Percentiles rank a stretch among this genome's conserved stretches.
These are phyloP conservation scores for Madurella mycetomatis DNA, from an alignment of 2,329 filamentous ascomycete genomes.

Conservation along the genomic window DNA sequence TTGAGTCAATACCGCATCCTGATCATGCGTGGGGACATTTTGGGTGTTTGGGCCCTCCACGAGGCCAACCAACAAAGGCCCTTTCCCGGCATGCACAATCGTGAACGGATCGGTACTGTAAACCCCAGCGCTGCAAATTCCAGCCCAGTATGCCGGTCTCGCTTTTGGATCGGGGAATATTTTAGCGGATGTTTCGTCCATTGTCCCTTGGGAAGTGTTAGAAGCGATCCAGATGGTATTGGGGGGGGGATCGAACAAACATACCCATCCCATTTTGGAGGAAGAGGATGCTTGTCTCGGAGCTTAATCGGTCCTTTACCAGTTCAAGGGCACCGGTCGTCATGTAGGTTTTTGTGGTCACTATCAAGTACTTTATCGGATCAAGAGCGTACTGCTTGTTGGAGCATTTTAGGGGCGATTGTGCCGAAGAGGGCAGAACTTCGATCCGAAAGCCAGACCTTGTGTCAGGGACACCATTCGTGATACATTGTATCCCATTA, in stretches of 20 bases:
- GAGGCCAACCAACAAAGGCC: slow-evolving; percentile 14
- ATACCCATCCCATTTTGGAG: slow-evolving; percentile 67
- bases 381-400: no score
- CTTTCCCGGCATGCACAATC: slow-evolving; percentile 29
- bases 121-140: slow-evolving; percentile 22
- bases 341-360: slow-evolving; percentile 58
- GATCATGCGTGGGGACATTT: not conserved
- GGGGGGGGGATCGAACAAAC: not conserved
- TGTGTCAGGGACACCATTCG: no score
- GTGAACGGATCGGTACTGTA: slow-evolving; percentile 26
- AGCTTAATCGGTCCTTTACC: slow-evolving; percentile 23
- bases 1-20: not conserved
- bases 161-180: slow-evolving; percentile 3
- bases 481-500: no score
- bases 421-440: not conserved
- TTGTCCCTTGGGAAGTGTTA: not conserved
- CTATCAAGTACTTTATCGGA: slow-evolving; percentile 59
- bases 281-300: slow-evolving; percentile 54
- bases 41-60: not conserved
- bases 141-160: slow-evolving; percentile 14
- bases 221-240: no score
- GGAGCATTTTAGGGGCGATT: not conserved
- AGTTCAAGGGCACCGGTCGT: slow-evolving; percentile 4
- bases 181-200: not conserved
- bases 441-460: slow-evolving; percentile 4